A percentile compares a stretch with the other conserved stretches of the same genome.
phyloP scores from a whole-genome alignment of 192 early-diverging fungal genomes.

The Phycomyces nitens region DNA sequence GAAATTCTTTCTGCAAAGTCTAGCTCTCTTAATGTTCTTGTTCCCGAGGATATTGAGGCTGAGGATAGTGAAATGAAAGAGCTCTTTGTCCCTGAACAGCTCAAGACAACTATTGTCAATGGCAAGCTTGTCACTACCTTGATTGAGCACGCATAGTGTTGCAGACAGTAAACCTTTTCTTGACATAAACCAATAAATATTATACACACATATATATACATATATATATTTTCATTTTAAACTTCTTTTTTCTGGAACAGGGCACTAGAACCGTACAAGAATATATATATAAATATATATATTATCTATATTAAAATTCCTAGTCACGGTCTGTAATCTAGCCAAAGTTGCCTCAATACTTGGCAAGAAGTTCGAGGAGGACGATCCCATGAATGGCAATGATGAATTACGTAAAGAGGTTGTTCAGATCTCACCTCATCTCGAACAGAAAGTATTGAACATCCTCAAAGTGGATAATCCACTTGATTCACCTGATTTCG shows the following conservation, averaged over 20 bases:
- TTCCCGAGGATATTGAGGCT: constrained; percentile 62
- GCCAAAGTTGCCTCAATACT: neutral
- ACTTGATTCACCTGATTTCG: constrained; percentile 67
- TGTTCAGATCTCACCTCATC: constrained; percentile 47
- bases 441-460: constrained; percentile 53
- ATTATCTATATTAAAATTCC: neutral
- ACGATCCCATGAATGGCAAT: neutral
- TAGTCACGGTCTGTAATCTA: neutral
- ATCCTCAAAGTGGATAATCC: constrained; percentile 59
- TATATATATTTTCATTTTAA: neutral
- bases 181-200: neutral
- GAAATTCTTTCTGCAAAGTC: constrained; percentile 94
- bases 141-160: constrained; percentile 71
- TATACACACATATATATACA: neutral
- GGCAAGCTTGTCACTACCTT: constrained; percentile 78
- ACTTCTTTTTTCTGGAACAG: no score
- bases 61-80: constrained; percentile 77
- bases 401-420: constrained; percentile 11
- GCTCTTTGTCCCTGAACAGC: constrained; percentile 88
- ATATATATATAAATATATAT: no score
- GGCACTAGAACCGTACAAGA: no score
- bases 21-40: constrained; percentile 85
- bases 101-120: constrained; percentile 80
- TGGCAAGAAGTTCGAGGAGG: neutral
- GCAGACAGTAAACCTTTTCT: neutral